Conservation (phyloP, 75 land plant species). For the Picea sitchensis region DNA sequence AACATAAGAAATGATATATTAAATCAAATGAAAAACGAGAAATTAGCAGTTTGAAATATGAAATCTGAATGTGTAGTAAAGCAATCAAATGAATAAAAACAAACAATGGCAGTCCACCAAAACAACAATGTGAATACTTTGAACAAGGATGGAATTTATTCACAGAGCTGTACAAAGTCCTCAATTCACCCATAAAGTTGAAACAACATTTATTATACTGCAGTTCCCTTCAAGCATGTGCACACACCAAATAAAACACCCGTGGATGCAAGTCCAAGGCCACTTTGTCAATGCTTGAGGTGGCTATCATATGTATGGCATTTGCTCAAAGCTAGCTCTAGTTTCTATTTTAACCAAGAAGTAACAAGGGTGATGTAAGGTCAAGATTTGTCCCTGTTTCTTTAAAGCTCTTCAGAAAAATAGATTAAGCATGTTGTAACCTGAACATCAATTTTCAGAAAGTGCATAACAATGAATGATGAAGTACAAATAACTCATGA, state of each 20-base stretch:
- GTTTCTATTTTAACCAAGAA: not conserved
- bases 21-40: not conserved
- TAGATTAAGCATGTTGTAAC: not conserved
- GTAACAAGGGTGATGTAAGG: not conserved
- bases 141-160: not conserved
- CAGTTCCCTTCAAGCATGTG: not conserved
- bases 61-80: not conserved
- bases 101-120: no score
- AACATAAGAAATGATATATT: not conserved
- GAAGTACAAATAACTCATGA: not conserved
- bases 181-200: not conserved
- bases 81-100: no score
- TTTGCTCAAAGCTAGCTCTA: not conserved
- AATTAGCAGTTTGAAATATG: not conserved
- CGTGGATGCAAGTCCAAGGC: not conserved
- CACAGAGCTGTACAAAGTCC: not conserved
- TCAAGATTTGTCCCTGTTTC: not conserved
- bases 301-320: not conserved
- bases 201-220: not conserved
- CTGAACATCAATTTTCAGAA: not conserved
- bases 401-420: no score
- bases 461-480: not conserved
- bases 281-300: not conserved
- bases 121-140: not conserved
- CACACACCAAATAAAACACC: not conserved